Evolutionary conservation across 2,329 filamentous ascomycete genomes (phyloP).

Genomic region (Botrytis deweyae): DNA sequence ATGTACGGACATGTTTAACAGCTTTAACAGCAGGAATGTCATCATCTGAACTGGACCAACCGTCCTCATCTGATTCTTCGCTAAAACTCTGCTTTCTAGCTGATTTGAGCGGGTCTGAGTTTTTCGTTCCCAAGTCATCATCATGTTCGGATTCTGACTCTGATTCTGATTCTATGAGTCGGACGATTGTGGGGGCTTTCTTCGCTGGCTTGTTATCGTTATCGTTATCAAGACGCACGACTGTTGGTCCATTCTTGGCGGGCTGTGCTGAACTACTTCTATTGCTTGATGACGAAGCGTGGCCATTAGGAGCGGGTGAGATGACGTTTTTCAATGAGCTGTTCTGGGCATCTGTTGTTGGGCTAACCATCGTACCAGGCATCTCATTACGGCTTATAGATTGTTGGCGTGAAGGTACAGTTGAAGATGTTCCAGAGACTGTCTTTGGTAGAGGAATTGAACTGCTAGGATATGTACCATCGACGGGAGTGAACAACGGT

Average conservation of each 20-base stretch:
- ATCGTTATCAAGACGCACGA: constrained; percentile 29
- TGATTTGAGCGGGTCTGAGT: background rate
- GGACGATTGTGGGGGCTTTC: constrained; percentile 34
- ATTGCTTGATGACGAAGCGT: background rate
- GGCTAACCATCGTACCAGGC: background rate
- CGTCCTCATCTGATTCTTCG: constrained; percentile 14
- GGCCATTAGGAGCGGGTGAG: background rate
- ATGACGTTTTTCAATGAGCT: background rate
- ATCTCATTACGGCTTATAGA: background rate
- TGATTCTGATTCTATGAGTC: constrained; percentile 29
- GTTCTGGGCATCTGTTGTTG: background rate
- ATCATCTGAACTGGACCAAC: constrained; percentile 17
- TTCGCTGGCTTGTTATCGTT: constrained; percentile 7
- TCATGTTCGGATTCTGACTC: constrained; percentile 19
- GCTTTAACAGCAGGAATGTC: constrained; percentile 17
- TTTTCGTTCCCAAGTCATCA: background rate
- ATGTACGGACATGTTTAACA: background rate
- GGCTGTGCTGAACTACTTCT: constrained; percentile 1
- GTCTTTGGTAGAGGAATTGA: background rate
- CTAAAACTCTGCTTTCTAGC: background rate
- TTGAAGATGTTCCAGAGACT: background rate
- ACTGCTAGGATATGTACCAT: background rate
- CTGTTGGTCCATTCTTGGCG: constrained; percentile 28
- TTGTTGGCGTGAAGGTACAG: constrained; percentile 2
- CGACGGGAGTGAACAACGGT: background rate